Base-by-base conservation (phyloP, 176 grass and related monocot genomes). In the Carex littledalei region DNA sequence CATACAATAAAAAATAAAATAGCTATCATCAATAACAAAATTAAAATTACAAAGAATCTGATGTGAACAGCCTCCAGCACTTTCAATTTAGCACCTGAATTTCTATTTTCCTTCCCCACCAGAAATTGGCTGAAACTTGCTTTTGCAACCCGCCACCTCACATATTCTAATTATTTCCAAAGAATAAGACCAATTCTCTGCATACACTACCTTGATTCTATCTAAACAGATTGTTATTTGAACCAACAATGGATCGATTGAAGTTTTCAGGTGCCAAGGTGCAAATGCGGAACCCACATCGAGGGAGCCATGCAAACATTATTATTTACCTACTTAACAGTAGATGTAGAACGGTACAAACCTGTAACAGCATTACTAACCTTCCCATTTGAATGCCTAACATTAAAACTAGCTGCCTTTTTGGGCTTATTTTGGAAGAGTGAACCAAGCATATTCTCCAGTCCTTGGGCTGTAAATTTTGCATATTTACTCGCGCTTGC, bases 401-500 rank as follows among this genome's bases (percentile, higher is more conserved):
- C 88, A 67, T 90, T 94, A 75, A 98, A 90, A 84, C 95, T 98
- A 41, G 49, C 69, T 49, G 91, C n/a, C 55, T 89, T 94, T 68
- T 35, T 88, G 41, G 89, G 91, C 17, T 74, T 90, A 26, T 84
- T 86, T 74, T 81, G 7, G 6, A 94, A 98, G 15, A 98, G 89
- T 13, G 84, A 84, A 29, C 85, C 69, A 2, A 98, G 88, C 91
- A 98, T 93, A 76, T 92, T 93, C 85, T 94, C 95, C 84, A 98
- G 67, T 65, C 63, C 85, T 80, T 98, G 88, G 1, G 94, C 89
- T 0, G 95, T 94, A 81, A 91, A 94, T 78, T 94, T 98, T 12
- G 92, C 88, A 81, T 98, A 98, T 84, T 90, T 98, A 85, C 89
- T 86, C 1, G 87, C 82, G 37, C 86, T 91, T 16, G 65, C 88